Evolutionary conservation across 2,329 filamentous ascomycete genomes (phyloP).

Genomic region (Reticulascus tulasneorum): DNA sequence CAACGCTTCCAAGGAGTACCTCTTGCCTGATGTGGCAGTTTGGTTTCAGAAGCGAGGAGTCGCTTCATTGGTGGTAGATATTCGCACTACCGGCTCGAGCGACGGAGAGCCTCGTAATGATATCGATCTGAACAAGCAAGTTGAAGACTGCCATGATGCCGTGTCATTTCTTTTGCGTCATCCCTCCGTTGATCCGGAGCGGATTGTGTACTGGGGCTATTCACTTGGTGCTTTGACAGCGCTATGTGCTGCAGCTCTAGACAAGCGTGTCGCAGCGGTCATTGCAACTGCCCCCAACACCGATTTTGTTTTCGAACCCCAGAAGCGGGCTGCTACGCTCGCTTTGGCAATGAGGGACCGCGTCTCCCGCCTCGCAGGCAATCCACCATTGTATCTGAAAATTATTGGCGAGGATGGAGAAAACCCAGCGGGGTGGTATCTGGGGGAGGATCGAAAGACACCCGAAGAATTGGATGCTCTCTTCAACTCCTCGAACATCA

Average conservation of each 20-base stretch:
- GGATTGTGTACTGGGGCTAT: slow-evolving; percentile 23
- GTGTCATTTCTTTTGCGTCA: slow-evolving; percentile 42
- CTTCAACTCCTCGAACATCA: slow-evolving; percentile 17
- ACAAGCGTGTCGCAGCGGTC: too few species aligned
- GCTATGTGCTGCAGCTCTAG: slow-evolving; percentile 21
- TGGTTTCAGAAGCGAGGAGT: slow-evolving; percentile 27
- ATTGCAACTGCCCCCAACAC: too few species aligned
- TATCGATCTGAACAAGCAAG: slow-evolving; percentile 27
- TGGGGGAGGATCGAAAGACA: slow-evolving; percentile 3
- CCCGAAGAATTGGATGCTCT: slow-evolving; percentile 17
- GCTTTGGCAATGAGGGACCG: slow-evolving; percentile 35
- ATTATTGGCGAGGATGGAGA: slow-evolving; percentile 30
- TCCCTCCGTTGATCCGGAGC: slow-evolving; percentile 27
- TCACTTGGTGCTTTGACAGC: slow-evolving; percentile 22
- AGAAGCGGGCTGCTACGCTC: too few species aligned
- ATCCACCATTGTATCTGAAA: slow-evolving; percentile 30
- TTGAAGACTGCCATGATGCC: too few species aligned
- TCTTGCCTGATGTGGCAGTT: slow-evolving; percentile 26
- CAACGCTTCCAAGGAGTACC: slow-evolving; percentile 26
- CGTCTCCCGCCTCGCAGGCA: slow-evolving; percentile 31
- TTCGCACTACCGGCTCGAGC: slow-evolving; percentile 28
- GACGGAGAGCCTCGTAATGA: slow-evolving; percentile 34
- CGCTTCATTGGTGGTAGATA: slow-evolving; percentile 31
- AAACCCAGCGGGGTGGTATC: slow-evolving; percentile 29
- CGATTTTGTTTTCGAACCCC: too few species aligned